phyloP scores from a whole-genome alignment of 331 rosid genomes.

The Ulmus americana region DNA sequence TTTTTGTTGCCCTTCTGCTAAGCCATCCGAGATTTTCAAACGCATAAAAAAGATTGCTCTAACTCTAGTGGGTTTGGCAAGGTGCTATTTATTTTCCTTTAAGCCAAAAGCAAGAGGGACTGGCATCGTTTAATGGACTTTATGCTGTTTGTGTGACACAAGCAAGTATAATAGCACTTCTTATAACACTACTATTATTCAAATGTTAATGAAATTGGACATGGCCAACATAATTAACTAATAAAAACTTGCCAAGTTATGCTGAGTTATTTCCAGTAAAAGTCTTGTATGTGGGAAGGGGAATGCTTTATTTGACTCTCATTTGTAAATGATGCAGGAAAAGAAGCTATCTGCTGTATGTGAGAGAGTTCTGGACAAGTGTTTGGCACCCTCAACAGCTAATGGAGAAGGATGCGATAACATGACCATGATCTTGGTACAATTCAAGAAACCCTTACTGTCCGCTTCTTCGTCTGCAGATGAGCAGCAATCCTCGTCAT shows the following conservation, averaged over 20 bases:
- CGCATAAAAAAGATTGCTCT: no score
- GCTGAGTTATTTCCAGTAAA: no score
- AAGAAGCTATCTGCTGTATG: conserved; percentile 68
- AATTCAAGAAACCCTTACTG: conserved; percentile 57
- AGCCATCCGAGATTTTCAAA: no score
- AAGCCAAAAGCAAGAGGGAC: no score
- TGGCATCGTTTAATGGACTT: background rate
- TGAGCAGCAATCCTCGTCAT: conserved; percentile 12
- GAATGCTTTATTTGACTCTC: background rate
- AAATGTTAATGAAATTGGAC: background rate
- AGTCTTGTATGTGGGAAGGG: background rate
- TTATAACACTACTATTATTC: background rate
- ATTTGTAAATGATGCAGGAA: conserved; percentile 45
- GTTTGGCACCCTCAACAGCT: conserved; percentile 84
- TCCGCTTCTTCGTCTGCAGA: conserved; percentile 31
- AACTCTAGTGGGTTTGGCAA: no score
- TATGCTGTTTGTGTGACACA: background rate
- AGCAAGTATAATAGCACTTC: background rate
- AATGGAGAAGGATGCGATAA: conserved; percentile 89
- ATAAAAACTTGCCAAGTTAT: background rate
- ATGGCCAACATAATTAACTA: no score
- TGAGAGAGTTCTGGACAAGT: conserved; percentile 72
- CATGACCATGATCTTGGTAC: conserved; percentile 96
- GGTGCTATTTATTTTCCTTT: no score
- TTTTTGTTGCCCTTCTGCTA: background rate